Evolutionary conservation across 164 flowering plant species (phyloP), one percentile per base, ranked within the genome.

Genomic region (Cinnamomum micranthum): DNA sequence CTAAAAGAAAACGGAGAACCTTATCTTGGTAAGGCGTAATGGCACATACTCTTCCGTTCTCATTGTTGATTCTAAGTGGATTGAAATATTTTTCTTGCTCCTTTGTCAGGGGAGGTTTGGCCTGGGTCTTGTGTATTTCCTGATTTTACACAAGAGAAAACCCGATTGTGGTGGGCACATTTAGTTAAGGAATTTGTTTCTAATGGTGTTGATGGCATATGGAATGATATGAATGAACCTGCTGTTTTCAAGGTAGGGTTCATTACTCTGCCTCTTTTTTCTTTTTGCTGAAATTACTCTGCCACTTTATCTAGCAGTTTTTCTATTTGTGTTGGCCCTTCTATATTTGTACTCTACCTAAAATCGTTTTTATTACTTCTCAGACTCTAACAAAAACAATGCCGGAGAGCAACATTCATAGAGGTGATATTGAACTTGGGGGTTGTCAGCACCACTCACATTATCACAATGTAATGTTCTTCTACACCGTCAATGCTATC

Each of bases 181-280:
- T 80, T 91, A 74, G 99, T 95, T 24, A 93, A 89, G 78, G 96
- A 92, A 67, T 95, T 95, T 55, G 68, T 80, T 78, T 79, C 86
- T 64, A 89, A 91, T 84, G 99, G 99, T 70, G 99, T 93, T 80
- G 99, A 93, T 86, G 99, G 99, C 59, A 89, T 95, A 82, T 95
- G 99, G 99, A 95, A 95, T 80, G 99, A 95, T 80, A 95, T 95
- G 99, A 95, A 95, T 83, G 99, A 95, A 79, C 99, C 99, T 50
- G 91, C 99, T 70, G 79, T 93, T 72, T 93, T 95, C 74, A 93
- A 90, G 96, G 99, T 90, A 71, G 76, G 65, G 69, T 17, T 25
- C 31, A n/a, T 28, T 12, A 50, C 27, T 68, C 27, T 51, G 58
- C 52, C 11, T 31, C 25, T 70, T 52, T 70, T 28, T 24, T 24